A percentile compares a stretch with the other conserved stretches of the same genome.
Evolutionary conservation across 116 monocot species (phyloP).

Genomic region (Posidonia oceanica): DNA sequence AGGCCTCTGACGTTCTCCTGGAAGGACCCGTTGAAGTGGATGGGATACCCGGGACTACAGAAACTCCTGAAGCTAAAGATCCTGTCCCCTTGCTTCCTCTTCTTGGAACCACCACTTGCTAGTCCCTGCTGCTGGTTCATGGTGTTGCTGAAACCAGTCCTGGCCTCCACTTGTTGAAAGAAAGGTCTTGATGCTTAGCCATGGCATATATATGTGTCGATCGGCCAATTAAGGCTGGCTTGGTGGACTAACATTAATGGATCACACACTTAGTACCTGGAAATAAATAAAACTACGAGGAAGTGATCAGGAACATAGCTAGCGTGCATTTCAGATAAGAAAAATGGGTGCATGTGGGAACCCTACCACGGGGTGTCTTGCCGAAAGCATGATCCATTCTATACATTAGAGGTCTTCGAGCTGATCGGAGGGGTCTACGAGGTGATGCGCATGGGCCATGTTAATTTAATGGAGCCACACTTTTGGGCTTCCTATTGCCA

Average conservation of each 20-base stretch:
- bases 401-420: not conserved
- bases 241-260: not conserved
- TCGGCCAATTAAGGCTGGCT: not conserved
- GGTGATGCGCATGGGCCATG: not conserved
- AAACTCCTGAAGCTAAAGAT: constrained; percentile 46
- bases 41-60: constrained; percentile 45
- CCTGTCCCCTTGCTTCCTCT: constrained; percentile 59
- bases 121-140: constrained; percentile 6
- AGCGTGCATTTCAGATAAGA: not conserved
- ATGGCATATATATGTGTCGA: too few species aligned
- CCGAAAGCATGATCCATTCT: not conserved
- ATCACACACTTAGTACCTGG: constrained; percentile 1
- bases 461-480: not conserved
- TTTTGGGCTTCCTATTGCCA: constrained; percentile 1
- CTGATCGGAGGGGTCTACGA: constrained; percentile 3
- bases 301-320: not conserved
- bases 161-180: too few species aligned
- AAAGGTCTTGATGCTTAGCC: too few species aligned
- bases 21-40: constrained; percentile 24
- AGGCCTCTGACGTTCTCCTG: constrained; percentile 51
- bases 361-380: not conserved
- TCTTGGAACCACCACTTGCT: constrained; percentile 10
- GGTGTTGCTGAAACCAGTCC: too few species aligned
- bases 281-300: not conserved
- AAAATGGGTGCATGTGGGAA: not conserved